Conservation (phyloP, 176 grass and related monocot species). For the Cenchrus fungigraminus region DNA sequence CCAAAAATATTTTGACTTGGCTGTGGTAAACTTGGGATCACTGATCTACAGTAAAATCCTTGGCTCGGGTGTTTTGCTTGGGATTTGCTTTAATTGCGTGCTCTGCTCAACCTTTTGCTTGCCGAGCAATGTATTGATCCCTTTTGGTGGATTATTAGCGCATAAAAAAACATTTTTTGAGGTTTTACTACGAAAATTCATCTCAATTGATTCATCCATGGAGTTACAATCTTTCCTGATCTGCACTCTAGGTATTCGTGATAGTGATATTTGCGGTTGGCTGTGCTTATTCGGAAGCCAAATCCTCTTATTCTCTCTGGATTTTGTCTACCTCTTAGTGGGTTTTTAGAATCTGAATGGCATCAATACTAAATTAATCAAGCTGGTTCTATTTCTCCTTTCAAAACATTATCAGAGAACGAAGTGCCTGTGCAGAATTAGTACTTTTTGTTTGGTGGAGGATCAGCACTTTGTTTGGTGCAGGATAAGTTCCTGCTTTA, state of each 20-base stretch:
- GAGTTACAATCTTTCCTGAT: slow-evolving; percentile 27
- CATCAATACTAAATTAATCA: neutral
- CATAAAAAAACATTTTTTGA: neutral
- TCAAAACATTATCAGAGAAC: neutral
- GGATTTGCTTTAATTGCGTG: slow-evolving; percentile 24
- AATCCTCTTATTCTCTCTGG: neutral
- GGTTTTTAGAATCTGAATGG: slow-evolving; percentile 6
- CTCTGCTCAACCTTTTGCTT: neutral
- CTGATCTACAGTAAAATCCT: neutral
- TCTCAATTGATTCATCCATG: slow-evolving; percentile 24
- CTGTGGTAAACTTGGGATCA: neutral
- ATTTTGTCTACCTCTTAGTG: neutral
- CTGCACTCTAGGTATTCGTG: slow-evolving; percentile 22
- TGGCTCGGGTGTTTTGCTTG: neutral
- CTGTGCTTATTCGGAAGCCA: neutral
- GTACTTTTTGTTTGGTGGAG: slow-evolving; percentile 25
- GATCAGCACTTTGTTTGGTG: neutral
- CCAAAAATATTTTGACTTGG: neutral
- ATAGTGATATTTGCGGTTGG: neutral
- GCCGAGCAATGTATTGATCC: neutral
- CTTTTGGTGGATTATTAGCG: neutral
- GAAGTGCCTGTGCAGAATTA: slow-evolving; percentile 12
- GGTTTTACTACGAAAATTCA: neutral
- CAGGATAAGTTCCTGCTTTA: slow-evolving; percentile 6
- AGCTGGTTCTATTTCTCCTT: neutral